phyloP scores from a whole-genome alignment of 495 filamentous ascomycete genomes.

The Aspergillus incahuasiensis region DNA sequence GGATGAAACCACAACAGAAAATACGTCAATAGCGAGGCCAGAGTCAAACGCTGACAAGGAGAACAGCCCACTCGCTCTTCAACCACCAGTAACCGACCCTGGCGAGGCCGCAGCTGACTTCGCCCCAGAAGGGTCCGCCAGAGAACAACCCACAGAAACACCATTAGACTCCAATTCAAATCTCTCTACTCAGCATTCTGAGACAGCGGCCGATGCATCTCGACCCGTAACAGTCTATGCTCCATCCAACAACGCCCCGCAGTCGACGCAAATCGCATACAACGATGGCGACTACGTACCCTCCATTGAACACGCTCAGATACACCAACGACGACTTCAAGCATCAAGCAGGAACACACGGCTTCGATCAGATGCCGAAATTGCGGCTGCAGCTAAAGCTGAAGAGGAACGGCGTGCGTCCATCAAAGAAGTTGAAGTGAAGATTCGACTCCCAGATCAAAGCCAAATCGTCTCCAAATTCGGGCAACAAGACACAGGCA shows the following conservation, averaged over 20 bases:
- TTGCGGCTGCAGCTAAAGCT: slow-evolving; percentile 41
- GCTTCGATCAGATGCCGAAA: slow-evolving; percentile 48
- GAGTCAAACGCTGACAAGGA: slow-evolving; percentile 15
- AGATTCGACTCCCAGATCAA: slow-evolving; percentile 83
- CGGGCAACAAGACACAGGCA: slow-evolving; percentile 56
- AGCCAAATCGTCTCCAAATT: slow-evolving; percentile 63
- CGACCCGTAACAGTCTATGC: slow-evolving; percentile 67
- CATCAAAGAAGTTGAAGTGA: slow-evolving; percentile 66
- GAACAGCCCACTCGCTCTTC: slow-evolving; percentile 14
- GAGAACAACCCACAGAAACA: slow-evolving; percentile 23
- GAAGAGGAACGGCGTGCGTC: slow-evolving; percentile 58
- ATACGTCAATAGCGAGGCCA: slow-evolving; percentile 11
- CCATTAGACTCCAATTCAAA: slow-evolving; percentile 17
- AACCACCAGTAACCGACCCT: slow-evolving; percentile 5
- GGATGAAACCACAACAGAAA: slow-evolving; percentile 22
- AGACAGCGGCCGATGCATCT: slow-evolving; percentile 19
- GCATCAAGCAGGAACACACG: slow-evolving; percentile 59
- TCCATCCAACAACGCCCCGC: slow-evolving; percentile 65
- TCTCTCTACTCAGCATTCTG: slow-evolving; percentile 8
- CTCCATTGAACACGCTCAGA: slow-evolving; percentile 77
- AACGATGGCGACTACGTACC: slow-evolving; percentile 76
- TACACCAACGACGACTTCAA: slow-evolving; percentile 70
- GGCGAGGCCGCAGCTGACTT: too few species aligned
- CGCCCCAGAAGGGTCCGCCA: slow-evolving; percentile 6
- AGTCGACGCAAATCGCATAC: slow-evolving; percentile 59